phyloP scores from a whole-genome alignment of 1,139 yeast species.

The Meyerozyma smithsonii region DNA sequence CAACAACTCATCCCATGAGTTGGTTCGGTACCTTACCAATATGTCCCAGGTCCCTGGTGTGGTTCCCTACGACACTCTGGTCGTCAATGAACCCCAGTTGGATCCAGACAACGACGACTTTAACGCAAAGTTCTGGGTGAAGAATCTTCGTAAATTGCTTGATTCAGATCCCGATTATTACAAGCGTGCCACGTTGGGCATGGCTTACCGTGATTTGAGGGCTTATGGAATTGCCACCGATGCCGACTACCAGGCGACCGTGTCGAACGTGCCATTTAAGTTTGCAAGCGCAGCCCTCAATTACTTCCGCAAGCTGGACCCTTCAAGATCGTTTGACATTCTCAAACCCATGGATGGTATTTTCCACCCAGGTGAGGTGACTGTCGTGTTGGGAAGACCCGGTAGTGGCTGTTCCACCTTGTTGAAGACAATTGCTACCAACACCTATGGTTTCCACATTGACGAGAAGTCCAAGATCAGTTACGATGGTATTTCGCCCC shows the following conservation, averaged over 20 bases:
- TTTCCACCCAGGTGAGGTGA: conserved; percentile 6
- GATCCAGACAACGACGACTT: conserved; percentile 16
- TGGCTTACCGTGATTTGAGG: conserved; percentile 16
- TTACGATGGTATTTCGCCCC: conserved; percentile 6
- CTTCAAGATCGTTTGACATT: conserved; percentile 4
- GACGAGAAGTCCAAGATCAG: conserved; percentile 9
- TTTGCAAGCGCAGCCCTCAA: conserved; percentile 5
- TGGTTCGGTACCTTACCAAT: conserved; percentile 35
- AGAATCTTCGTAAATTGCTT: conserved; percentile 18
- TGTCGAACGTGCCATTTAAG: conserved; percentile 12
- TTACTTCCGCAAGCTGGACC: neutral
- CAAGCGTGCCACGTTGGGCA: conserved; percentile 16
- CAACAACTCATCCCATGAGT: conserved; percentile 14
- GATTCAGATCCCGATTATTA: conserved; percentile 17
- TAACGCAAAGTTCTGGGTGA: conserved; percentile 22
- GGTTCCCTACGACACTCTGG: conserved; percentile 23
- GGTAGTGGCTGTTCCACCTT: conserved; percentile 8
- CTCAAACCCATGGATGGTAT: conserved; percentile 7
- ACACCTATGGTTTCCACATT: conserved; percentile 14
- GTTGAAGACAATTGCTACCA: conserved; percentile 12
- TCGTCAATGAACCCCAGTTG: conserved; percentile 11
- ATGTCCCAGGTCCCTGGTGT: conserved; percentile 54
- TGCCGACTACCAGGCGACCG: conserved; percentile 16
- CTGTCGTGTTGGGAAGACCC: conserved; percentile 8
- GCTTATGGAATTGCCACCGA: conserved; percentile 17